Evolutionary conservation across 345 rosid genomes (phyloP), one percentile per base, ranked within the genome.

Genomic region (Trapa bicornis): DNA sequence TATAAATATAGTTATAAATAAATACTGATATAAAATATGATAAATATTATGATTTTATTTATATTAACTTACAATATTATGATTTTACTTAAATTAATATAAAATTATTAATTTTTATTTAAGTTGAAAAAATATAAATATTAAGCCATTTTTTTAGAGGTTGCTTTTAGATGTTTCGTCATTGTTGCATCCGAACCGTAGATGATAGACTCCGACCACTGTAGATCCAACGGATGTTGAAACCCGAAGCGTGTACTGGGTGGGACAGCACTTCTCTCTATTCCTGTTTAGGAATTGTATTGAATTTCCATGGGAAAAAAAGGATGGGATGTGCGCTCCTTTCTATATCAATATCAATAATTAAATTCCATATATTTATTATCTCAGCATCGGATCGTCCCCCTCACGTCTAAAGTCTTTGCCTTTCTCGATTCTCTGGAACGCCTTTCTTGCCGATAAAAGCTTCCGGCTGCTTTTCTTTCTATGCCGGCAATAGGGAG

Each of bases 181-280:
- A 58, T 38, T 10, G 38, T 35, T 35, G 16, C 63, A 58, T 58
- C 63, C 1, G 14, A 56, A 73, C 84, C 85, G 80, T 78, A 66
- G 68, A 70, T 81, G 47, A 13, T 39, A 8, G 70, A 54, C 48
- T 69, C 70, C 69, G 75, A 75, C 74, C 42, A 17, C 13, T 65
- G 70, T 10, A 33, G 32, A 13, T 69, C 66, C 1, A 37, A 67
- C 69, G 79, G 14, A 35, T 15, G 37, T 42, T 64, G 13, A 2
- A 4, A 22, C 54, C 4, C 35, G 37, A 69, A 5, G 38, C 32
- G 14, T 3, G 41, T 6, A 8, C 14, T 3, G 12, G 68, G 81
- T 4, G 16, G 68, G 81, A 68, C 74, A 78, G 82, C 81, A 45
- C 74, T 68, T 1, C n/a, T 41, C 43, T 8, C 7, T 3, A 41